phyloP scores from a whole-genome alignment of 768 basidiomycete genomes.

The Leccinum longicurvipes region DNA sequence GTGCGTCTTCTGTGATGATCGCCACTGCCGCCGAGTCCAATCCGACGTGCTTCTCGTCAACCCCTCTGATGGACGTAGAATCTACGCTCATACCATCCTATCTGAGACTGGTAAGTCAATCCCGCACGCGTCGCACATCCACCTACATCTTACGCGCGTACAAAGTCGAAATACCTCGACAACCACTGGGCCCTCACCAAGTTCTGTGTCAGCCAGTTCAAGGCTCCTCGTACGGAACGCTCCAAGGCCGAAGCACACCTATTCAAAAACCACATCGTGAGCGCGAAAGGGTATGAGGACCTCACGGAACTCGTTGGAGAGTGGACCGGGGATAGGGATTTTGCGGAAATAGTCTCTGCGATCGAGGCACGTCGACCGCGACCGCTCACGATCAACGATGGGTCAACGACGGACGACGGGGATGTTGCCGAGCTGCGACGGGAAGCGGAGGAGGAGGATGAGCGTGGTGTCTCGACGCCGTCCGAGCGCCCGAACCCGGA shows the following conservation, averaged over 20 bases:
- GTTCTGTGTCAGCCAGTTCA: slow-evolving; percentile 83
- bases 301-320: slow-evolving; percentile 48
- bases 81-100: slow-evolving; percentile 67
- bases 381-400: slow-evolving; percentile 14
- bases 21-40: slow-evolving; percentile 94
- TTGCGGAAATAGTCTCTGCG: slow-evolving; percentile 48
- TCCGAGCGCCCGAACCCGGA: slow-evolving; percentile 55
- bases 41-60: slow-evolving; percentile 78
- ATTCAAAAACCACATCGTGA: slow-evolving; percentile 49
- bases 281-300: slow-evolving; percentile 61
- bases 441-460: slow-evolving; percentile 29
- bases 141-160: slow-evolving; percentile 2
- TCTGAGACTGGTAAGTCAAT: slow-evolving; percentile 57
- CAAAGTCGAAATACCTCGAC: slow-evolving; percentile 67
- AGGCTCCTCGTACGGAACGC: slow-evolving; percentile 53
- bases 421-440: background rate
- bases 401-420: background rate
- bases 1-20: too few species aligned
- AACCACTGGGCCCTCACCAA: slow-evolving; percentile 86
- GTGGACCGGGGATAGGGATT: slow-evolving; percentile 62
- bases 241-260: slow-evolving; percentile 58
- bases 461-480: slow-evolving; percentile 41
- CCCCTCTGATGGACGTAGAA: slow-evolving; percentile 66
- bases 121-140: background rate
- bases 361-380: slow-evolving; percentile 35